These are phyloP conservation scores for Rhodamnia rubescens DNA, from an alignment of 345 rosid species.

Conservation along the genomic window DNA sequence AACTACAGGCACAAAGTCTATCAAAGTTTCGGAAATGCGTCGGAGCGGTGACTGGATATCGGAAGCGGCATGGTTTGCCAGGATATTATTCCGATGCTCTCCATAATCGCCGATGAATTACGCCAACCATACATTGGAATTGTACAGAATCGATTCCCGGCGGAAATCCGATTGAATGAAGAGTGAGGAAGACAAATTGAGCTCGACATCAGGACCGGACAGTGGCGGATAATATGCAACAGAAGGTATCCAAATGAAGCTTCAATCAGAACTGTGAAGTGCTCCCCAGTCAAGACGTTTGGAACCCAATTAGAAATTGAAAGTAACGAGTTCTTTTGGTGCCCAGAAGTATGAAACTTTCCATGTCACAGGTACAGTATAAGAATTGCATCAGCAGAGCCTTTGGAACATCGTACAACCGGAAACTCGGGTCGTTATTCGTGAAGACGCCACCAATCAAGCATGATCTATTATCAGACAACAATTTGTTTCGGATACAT, in stretches of 20 bases:
- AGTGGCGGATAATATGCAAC: accelerated
- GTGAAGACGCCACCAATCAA: neutral
- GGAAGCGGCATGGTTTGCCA: too few species aligned
- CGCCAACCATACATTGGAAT: neutral
- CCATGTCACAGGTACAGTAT: neutral
- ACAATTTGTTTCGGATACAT: neutral
- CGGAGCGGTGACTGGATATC: neutral
- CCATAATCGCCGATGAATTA: neutral
- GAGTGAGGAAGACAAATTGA: neutral
- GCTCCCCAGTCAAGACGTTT: neutral
- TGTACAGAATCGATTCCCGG: neutral
- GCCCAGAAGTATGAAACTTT: neutral
- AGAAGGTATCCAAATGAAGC: neutral
- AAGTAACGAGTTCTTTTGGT: neutral
- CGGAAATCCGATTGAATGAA: neutral
- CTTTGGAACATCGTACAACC: neutral
- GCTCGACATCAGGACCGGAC: neutral
- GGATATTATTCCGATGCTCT: neutral
- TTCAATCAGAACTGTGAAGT: neutral
- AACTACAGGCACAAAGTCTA: neutral
- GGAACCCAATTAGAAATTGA: neutral
- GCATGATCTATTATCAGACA: neutral
- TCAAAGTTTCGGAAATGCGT: neutral
- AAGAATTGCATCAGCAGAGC: neutral
- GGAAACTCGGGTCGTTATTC: neutral